Base-by-base conservation (phyloP, 2,329 filamentous ascomycete genomes). In the Xylaria polymorpha region DNA sequence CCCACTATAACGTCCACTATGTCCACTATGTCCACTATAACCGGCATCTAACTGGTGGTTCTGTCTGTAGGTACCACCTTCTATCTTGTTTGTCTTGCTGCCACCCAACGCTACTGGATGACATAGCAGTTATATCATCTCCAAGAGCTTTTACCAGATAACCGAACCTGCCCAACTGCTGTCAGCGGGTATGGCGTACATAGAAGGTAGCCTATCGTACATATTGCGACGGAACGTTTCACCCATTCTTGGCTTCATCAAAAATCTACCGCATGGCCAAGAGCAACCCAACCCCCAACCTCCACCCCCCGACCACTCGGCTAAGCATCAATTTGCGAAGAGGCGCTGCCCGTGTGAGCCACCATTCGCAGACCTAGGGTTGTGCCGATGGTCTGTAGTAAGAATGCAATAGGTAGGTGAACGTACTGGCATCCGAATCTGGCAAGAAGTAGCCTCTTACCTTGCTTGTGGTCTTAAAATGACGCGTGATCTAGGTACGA, bases 321-420 rank as follows among this genome's bases (percentile, higher is more conserved):
- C 43, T 68, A 51, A 43, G 39, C 48, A 62, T 32, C 41, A 66
- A 44, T 48, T 50, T 53, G 39, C 44, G 58, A 66, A 48, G 43
- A 39, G 35, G 56, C 37, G 62, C 44, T 46, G 58, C 41, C 44
- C 57, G 18, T 39, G 46, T 39, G 46, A 69, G 55, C 57, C 41
- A 25, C 44, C 53, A 62, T 15, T 29, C 51, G 18, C n/a, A 4
- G 22, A 37, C 32, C 18, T 35, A 39, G 43, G 37, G 41, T 61
- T 20, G 35, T 44, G n/a, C 25, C 18, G 59, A 59, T 15, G 25
- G 20, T 51, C 48, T 46, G 43, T 60, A 22, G 22, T 43, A 22
- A 32, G 15, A 25, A 41, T 10, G 6, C 32, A 37, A 39, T 22
- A 14, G 51, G 25, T 20, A 39, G 29, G 48, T 14, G 20, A 43